phyloP scores from a whole-genome alignment of 352 stramenopile species.

The Pythium utonaiense region DNA sequence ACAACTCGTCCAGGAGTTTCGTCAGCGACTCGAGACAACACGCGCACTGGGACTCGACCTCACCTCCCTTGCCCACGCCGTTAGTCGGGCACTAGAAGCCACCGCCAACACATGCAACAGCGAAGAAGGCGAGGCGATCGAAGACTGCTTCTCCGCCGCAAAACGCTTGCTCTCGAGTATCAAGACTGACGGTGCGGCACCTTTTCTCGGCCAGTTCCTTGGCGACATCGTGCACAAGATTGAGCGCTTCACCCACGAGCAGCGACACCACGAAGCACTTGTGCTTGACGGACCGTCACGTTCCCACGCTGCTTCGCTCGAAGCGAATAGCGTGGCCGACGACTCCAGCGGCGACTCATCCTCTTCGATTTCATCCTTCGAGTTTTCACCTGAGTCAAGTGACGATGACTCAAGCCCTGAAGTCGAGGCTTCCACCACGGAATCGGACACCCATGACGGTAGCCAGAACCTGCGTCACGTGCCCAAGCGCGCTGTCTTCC shows the following conservation, averaged over 20 bases:
- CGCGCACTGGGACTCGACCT: conserved; percentile 1
- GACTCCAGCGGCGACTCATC: background rate
- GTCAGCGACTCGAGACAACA: conserved; percentile 9
- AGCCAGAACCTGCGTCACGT: conserved; percentile 5
- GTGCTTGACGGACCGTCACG: background rate
- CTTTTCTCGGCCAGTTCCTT: conserved; percentile 15
- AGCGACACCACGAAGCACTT: conserved; percentile 14
- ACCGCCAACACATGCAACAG: background rate
- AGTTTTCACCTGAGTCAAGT: background rate
- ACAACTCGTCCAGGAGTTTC: background rate
- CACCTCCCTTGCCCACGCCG: background rate
- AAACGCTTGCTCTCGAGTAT: background rate
- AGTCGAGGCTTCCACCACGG: background rate
- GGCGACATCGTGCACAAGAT: conserved; percentile 3
- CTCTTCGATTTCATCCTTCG: background rate
- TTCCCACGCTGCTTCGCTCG: background rate
- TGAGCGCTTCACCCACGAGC: conserved; percentile 8
- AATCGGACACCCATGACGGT: background rate
- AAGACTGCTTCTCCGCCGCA: conserved; percentile 6
- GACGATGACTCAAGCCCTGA: background rate
- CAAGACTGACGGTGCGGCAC: background rate
- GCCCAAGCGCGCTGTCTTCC: conserved; percentile 28
- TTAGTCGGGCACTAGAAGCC: background rate
- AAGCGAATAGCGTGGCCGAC: background rate
- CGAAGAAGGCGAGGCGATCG: background rate